These are phyloP conservation scores for Didymella lethalis DNA, from an alignment of 2,329 filamentous ascomycete genomes.

Conservation along the genomic window DNA sequence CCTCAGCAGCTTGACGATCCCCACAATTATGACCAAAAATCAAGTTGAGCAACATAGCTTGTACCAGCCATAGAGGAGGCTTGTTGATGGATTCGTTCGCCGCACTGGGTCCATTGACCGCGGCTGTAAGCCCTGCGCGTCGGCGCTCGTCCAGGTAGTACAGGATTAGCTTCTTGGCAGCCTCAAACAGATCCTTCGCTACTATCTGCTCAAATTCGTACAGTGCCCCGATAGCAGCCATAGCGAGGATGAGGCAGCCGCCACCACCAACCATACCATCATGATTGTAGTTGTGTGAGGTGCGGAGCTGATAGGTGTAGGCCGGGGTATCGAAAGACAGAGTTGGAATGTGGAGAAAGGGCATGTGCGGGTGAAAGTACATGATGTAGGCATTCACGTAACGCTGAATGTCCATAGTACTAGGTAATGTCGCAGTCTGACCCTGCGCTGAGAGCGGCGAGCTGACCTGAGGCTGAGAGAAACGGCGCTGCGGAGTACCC, in stretches of 20 bases:
- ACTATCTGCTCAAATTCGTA: constrained; percentile 84
- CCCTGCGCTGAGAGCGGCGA: constrained; percentile 57
- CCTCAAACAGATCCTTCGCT: constrained; percentile 87
- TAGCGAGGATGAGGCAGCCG: constrained; percentile 84
- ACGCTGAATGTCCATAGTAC: constrained; percentile 84
- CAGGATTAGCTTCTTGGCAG: constrained; percentile 94
- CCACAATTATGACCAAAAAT: constrained; percentile 95
- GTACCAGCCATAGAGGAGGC: constrained; percentile 90
- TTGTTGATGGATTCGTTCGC: constrained; percentile 68
- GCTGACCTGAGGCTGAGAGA: constrained; percentile 65
- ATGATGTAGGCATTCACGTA: constrained; percentile 90
- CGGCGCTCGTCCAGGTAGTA: constrained; percentile 90
- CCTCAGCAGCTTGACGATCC: constrained; percentile 88
- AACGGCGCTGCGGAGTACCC: constrained; percentile 62
- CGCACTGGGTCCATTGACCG: constrained; percentile 62
- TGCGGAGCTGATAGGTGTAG: constrained; percentile 67
- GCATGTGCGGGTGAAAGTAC: constrained; percentile 92
- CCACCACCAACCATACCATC: constrained; percentile 74
- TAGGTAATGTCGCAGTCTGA: constrained; percentile 71
- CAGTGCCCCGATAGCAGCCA: constrained; percentile 85
- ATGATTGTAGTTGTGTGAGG: constrained; percentile 62
- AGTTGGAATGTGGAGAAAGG: constrained; percentile 92
- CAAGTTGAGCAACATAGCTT: constrained; percentile 95
- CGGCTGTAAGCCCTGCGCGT: constrained; percentile 78
- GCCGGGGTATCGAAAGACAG: constrained; percentile 85